Conservation (phyloP, 768 basidiomycete species). For the Mycena olivaceomarginata region DNA sequence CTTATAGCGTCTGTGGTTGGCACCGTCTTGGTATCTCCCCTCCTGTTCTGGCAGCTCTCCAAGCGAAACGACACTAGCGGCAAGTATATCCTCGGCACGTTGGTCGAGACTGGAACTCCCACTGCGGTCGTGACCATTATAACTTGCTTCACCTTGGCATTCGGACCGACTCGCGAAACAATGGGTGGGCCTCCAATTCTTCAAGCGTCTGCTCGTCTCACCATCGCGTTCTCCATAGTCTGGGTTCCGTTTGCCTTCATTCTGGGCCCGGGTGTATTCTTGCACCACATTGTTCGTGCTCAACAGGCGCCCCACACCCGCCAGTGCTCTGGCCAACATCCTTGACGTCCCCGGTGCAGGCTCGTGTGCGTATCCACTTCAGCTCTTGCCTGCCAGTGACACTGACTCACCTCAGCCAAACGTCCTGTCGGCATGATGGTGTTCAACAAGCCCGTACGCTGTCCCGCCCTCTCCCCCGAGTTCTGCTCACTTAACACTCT, state of each 20-base stretch:
- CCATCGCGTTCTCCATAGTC: neutral
- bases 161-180: neutral
- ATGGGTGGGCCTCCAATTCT: conserved; percentile 1
- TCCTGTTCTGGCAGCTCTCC: conserved; percentile 27
- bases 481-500: neutral
- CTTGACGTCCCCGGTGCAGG: neutral
- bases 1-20: conserved; percentile 24
- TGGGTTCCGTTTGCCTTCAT: conserved; percentile 37
- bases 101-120: conserved; percentile 26
- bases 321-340: neutral
- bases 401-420: neutral
- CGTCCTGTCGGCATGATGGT: neutral
- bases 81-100: neutral
- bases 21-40: conserved; percentile 15
- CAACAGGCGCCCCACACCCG: conserved; percentile 15
- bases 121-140: conserved; percentile 23
- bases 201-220: neutral
- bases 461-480: neutral
- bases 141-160: neutral
- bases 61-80: conserved; percentile 10
- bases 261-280: conserved; percentile 30
- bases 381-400: neutral
- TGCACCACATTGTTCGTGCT: conserved; percentile 36
- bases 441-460: neutral
- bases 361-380: neutral